Evolutionary conservation across 2,329 filamentous ascomycete species (phyloP), one percentile per base, ranked within the genome.

Genomic region (Myriosclerotinia scirpicola): DNA sequence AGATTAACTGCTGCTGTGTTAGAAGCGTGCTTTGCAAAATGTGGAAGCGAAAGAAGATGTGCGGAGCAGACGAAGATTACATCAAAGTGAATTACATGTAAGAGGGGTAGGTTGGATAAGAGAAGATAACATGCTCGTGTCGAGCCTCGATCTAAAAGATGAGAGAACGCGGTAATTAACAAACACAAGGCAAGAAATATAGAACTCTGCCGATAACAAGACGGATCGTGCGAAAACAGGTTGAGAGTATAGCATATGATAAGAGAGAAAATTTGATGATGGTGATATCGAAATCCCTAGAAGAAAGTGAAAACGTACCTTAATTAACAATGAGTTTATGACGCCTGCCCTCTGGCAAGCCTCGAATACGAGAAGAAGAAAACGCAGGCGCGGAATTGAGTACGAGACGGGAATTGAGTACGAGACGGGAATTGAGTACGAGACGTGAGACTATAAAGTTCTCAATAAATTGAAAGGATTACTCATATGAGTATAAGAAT

Each of bases 271-370:
- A 15, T 7, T 5, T 15, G 20, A 22, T 8, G 36, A 36, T 20
- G 38, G 12, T 22, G 34, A 40, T 38, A 22, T 55, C 15, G 20
- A 20, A 55, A 40, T 54, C 22, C 3, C 1, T 40, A 22, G 14
- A 54, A 38, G 53, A 40, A 22, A 40, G 34, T 55, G 53, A 40
- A 34, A 55, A 26, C 34, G 11, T 40, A 55, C 53, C 53, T 55
- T 22, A 5, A 55, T 55, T 22, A 8, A 55, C 34, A 38, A 54
- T 54, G 34, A 54, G 3, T 4, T 36, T 22, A 6, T 26, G 34
- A 54, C 20, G 20, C 12, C 34, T 55, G 11, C 20, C 34, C n/a
- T 55, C 15, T 38, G 34, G 20, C 34, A 38, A 12, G 34, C 34
- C 20, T 55, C 34, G 7, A 38, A 22, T 38, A 14, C 0, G 12